Percentiles rank a stretch among this genome's conserved stretches.
These are phyloP conservation scores for Leishmania gerbilli DNA, from an alignment of 208 protist species.

Conservation along the genomic window DNA sequence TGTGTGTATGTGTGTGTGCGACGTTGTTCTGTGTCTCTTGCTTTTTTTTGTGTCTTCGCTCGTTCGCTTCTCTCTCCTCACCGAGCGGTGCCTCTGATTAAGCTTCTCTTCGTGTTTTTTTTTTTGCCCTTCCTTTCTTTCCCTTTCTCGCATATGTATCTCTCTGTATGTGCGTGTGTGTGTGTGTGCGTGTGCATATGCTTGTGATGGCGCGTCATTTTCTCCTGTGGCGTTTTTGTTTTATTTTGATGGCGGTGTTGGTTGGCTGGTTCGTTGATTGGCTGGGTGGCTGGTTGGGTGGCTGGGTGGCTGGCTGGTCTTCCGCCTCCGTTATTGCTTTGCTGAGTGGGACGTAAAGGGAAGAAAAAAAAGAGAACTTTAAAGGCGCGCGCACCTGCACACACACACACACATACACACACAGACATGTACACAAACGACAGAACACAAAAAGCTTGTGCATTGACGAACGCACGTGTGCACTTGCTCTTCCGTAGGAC, in stretches of 20 bases:
- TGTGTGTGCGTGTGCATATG: background rate
- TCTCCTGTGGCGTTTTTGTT: background rate
- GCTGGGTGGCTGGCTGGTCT: too few species aligned
- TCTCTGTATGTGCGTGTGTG: background rate
- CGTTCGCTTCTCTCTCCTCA: background rate
- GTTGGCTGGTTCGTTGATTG: background rate
- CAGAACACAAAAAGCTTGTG: background rate
- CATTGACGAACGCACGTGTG: too few species aligned
- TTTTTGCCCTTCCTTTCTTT: background rate
- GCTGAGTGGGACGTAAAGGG: background rate
- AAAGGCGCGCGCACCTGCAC: background rate
- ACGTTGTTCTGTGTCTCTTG: background rate
- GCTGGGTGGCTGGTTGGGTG: background rate
- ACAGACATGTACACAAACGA: background rate
- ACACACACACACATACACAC: conserved; percentile 2
- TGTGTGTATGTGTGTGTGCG: background rate
- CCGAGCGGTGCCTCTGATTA: background rate
- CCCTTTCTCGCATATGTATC: background rate
- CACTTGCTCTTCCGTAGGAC: background rate
- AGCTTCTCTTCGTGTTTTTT: background rate
- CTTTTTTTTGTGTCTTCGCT: background rate
- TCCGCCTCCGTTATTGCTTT: background rate
- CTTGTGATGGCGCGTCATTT: background rate
- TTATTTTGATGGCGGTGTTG: background rate
- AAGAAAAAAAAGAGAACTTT: background rate